Conservation (phyloP, 2,329 filamentous ascomycete species). For the Bipolaris victoriae region DNA sequence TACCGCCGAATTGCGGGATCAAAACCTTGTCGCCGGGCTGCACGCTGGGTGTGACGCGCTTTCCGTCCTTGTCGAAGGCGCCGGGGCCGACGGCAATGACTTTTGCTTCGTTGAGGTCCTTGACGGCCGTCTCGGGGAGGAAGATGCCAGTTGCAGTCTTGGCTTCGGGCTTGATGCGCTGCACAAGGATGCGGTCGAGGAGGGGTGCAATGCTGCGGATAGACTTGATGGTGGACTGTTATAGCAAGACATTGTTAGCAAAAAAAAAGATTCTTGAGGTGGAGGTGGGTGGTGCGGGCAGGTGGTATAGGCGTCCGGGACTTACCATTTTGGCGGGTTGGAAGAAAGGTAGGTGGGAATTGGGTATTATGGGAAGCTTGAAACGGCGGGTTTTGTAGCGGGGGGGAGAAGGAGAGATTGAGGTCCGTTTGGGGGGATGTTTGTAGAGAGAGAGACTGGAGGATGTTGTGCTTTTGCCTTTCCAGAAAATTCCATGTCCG, state of each 20-base stretch:
- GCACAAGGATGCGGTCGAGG: conserved; percentile 96
- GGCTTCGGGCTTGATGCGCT: conserved; percentile 95
- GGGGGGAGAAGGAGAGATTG: conserved; percentile 13
- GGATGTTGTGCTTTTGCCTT: conserved; percentile 14
- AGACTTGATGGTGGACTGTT: conserved; percentile 74
- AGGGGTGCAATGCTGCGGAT: conserved; percentile 95
- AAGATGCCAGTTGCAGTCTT: conserved; percentile 98
- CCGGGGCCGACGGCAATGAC: conserved; percentile 95
- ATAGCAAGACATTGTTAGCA: conserved; percentile 1
- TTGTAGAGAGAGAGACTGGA: conserved; percentile 3
- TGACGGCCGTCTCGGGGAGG: conserved; percentile 93
- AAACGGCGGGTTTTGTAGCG: conserved; percentile 15
- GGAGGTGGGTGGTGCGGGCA: background rate
- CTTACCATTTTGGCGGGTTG: conserved; percentile 29
- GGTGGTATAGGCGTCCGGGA: background rate
- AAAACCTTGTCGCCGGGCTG: conserved; percentile 85
- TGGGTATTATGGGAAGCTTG: conserved; percentile 24
- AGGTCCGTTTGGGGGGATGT: conserved; percentile 5
- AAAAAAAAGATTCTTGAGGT: no score
- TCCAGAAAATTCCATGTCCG: conserved; percentile 27
- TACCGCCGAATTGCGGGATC: conserved; percentile 94
- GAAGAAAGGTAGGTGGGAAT: conserved; percentile 12
- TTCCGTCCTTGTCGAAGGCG: conserved; percentile 83
- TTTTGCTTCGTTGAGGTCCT: conserved; percentile 98
- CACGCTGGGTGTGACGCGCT: conserved; percentile 85